Evolutionary conservation across 2,329 filamentous ascomycete species (phyloP), one percentile per base, ranked within the genome.

Genomic region (Alternaria solani): DNA sequence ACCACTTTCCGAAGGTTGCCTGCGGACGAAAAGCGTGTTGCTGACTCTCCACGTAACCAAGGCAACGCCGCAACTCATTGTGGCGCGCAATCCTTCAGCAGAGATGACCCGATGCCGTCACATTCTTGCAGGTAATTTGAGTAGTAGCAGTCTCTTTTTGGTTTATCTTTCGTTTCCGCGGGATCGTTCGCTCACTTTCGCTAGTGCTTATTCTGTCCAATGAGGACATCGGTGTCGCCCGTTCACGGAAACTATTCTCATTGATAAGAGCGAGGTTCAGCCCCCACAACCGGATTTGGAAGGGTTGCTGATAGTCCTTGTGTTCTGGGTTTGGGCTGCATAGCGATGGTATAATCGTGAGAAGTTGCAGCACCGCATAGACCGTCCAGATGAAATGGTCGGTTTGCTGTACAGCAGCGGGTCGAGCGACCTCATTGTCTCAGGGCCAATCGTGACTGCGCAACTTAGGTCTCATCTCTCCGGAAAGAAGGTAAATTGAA

Each of bases 261-360:
- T 36, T 8, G 14, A 6, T 14, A 5, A n/a, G 6, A 36, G 34
- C 14, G 14, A 3, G 16, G n/a, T 36, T 7, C 5, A 36, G 0
- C 14, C 1, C 6, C 14, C 1, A 4, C 20, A n/a, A n/a, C 7
- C 6, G 34, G n/a, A 0, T 8, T 36, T 36, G 1, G 4, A 36
- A n/a, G 5, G 12, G 1, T 7, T n/a, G 0, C 1, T 36, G 34
- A 4, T 14, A 2, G 5, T 7, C 34, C 12, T 0, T 8, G 5
- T 4, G 34, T n/a, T 5, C 12, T 34, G 32, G 5, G 32, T 0
- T 5, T 34, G 32, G 1, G 5, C 12, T 34, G 0, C 1, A 1
- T n/a, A 36, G 34, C 12, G 14, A 6, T 36, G 34, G 2, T 7
- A 36, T 14, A 36, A 16, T 7, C 16, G 5, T n/a, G 34, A 16